These are phyloP conservation scores for Chondrostereum purpureum DNA, from an alignment of 1,284 basidiomycete genomes.

Conservation along the genomic window DNA sequence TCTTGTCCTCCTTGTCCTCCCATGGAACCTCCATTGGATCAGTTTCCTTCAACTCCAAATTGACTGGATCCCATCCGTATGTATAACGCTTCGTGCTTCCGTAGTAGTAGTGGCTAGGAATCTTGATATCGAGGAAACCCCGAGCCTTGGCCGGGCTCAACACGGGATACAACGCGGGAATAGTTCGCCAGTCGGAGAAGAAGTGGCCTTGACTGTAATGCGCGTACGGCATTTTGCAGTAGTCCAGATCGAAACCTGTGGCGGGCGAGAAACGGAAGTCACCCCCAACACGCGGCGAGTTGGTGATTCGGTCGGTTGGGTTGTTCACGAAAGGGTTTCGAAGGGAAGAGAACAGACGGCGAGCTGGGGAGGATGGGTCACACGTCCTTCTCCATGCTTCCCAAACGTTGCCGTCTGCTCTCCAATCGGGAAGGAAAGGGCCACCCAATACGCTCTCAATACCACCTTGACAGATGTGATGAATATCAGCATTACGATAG, in stretches of 20 bases:
- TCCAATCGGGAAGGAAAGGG: constrained; percentile 81
- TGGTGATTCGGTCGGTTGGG: constrained; percentile 16
- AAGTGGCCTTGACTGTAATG: constrained; percentile 88
- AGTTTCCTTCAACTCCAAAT: constrained; percentile 59
- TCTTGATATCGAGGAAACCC: constrained; percentile 85
- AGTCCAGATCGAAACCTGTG: constrained; percentile 65
- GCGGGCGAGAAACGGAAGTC: constrained; percentile 56
- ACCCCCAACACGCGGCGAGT: constrained; percentile 25
- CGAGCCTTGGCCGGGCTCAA: constrained; percentile 83
- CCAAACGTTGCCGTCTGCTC: constrained; percentile 80
- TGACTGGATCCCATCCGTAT: constrained; percentile 83
- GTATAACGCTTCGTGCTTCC: constrained; percentile 77
- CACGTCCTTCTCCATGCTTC: constrained; percentile 89
- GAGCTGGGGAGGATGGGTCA: constrained; percentile 69
- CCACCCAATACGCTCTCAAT: constrained; percentile 57
- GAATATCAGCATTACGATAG: constrained; percentile 8
- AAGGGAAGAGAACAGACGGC: constrained; percentile 75
- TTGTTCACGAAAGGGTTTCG: constrained; percentile 27
- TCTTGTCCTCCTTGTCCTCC: constrained; percentile 64
- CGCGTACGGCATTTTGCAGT: constrained; percentile 76
- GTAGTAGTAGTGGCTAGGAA: constrained; percentile 93
- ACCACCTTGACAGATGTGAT: constrained; percentile 34
- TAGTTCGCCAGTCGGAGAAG: constrained; percentile 91
- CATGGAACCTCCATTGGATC: constrained; percentile 83
- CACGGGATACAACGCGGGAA: constrained; percentile 80